Conservation (phyloP, 495 filamentous ascomycete genomes). For the Neurospora sp. region DNA sequence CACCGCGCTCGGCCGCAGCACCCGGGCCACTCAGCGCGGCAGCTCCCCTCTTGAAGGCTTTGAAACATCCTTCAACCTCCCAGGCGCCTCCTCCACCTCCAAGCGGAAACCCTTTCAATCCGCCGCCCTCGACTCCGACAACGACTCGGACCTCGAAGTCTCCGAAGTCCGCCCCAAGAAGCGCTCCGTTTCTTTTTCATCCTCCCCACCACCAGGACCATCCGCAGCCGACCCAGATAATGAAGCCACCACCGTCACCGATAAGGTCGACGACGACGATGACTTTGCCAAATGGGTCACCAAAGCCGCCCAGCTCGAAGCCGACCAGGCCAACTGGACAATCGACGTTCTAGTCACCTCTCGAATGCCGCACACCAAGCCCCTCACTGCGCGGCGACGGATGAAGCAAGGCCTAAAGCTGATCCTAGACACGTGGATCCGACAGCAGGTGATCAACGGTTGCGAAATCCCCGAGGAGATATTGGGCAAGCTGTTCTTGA, state of each 20-base stretch:
- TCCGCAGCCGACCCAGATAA: background rate
- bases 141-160: background rate
- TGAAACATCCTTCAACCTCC: background rate
- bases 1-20: background rate
- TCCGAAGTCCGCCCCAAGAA: background rate
- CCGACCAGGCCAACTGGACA: background rate
- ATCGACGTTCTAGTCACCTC: constrained; percentile 12
- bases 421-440: constrained; percentile 12
- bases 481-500: constrained; percentile 53
- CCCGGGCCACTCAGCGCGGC: background rate
- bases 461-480: constrained; percentile 2
- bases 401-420: constrained; percentile 12
- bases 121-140: background rate
- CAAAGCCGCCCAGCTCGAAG: constrained; percentile 10
- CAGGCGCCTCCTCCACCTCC: background rate
- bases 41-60: constrained; percentile 1
- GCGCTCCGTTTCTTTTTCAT: background rate
- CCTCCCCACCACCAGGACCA: background rate
- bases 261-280: constrained; percentile 64
- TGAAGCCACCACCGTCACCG: background rate
- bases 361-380: constrained; percentile 1
- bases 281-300: constrained; percentile 49
- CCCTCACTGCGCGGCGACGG: constrained; percentile 5
- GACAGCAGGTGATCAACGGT: background rate
- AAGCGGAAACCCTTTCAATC: background rate